Base-by-base conservation (phyloP, 2,329 filamentous ascomycete species). In the Colletotrichum eremochloae region DNA sequence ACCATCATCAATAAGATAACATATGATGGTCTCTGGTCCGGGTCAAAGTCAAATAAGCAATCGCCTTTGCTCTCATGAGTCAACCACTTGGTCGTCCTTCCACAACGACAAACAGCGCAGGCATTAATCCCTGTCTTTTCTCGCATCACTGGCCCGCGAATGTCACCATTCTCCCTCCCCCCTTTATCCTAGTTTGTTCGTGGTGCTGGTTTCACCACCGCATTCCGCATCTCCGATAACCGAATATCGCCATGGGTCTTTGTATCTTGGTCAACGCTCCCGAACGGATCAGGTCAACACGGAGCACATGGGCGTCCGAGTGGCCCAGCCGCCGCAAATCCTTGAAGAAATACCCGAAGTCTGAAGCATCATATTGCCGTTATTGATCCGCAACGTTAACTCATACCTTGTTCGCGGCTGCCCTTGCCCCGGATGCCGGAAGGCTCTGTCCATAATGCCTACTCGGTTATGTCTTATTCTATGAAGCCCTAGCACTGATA, bases 241-340 rank as follows among this genome's bases (percentile, higher is more conserved):
- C 68, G 55, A 67, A 56, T 44, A 5, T 14, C 40, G 12, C 20
- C 24, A 20, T 55, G n/a, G 42, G 50, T 15, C 29, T 20, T 20
- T 14, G 29, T 33, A 12, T 53, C 5, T 20, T 36, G 18, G 44
- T 48, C 53, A 36, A 50, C 15, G 56, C 46, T 33, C 63, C n/a
- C 5, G 15, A 29, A 15, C 48, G 46, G 33, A n/a, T 29, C 12
- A 11, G 20, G 40, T 56, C 40, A 50, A 46, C 64, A 58, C 56
- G 68, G 68, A 44, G 62, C 57, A 52, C 68, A 33, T 42, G 38
- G 65, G 38, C 48, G 60, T 48, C 66, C 55, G 46, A 53, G 66
- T 46, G 42, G n/a, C 42, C 42, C 33, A 44, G 42, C 15, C 61
- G 33, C 40, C 33, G 65, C 44, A 24, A 53, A 71, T 63, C 12